These are phyloP conservation scores for Nemania serpens DNA, from an alignment of 2,329 filamentous ascomycete species.

Conservation along the genomic window DNA sequence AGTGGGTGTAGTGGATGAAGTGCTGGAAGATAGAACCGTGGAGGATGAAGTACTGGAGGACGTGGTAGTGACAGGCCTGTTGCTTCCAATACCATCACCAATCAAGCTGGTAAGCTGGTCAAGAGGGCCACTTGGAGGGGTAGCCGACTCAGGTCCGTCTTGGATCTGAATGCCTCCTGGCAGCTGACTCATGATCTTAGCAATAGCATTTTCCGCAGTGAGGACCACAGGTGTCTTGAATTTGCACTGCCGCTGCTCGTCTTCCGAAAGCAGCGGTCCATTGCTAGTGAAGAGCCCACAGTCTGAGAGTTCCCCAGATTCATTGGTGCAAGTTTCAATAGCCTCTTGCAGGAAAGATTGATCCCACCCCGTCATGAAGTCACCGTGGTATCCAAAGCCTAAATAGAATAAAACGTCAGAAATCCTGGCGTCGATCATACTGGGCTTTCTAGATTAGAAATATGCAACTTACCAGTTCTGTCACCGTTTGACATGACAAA, in stretches of 20 bases:
- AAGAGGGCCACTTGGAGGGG: slow-evolving; percentile 24
- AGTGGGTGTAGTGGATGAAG: slow-evolving; percentile 27
- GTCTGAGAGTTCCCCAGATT: slow-evolving; percentile 69
- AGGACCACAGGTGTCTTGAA: slow-evolving; percentile 63
- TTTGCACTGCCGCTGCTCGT: slow-evolving; percentile 61
- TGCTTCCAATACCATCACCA: slow-evolving; percentile 26
- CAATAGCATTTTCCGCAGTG: slow-evolving; percentile 56
- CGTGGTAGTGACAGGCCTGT: slow-evolving; percentile 25
- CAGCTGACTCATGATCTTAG: slow-evolving; percentile 54
- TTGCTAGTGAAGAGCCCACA: slow-evolving; percentile 70
- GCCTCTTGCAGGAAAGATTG: slow-evolving; percentile 69
- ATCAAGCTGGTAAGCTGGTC: slow-evolving; percentile 31
- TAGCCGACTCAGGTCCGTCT: slow-evolving; percentile 36
- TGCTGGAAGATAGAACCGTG: neutral
- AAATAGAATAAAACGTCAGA: too few relatives aligned
- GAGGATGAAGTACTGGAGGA: neutral
- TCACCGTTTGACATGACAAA: slow-evolving; percentile 84
- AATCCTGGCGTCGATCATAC: neutral
- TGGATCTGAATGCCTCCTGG: slow-evolving; percentile 66
- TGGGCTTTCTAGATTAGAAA: neutral
- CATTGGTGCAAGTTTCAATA: slow-evolving; percentile 75
- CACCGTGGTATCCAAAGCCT: slow-evolving; percentile 78
- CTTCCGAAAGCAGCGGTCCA: slow-evolving; percentile 59
- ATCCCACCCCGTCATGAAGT: slow-evolving; percentile 83
- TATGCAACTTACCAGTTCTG: slow-evolving; percentile 61